A percentile compares a stretch with the other conserved stretches of the same genome.
Evolutionary conservation across 768 basidiomycete species (phyloP).

Genomic region (Cystobasidium tubakii): DNA sequence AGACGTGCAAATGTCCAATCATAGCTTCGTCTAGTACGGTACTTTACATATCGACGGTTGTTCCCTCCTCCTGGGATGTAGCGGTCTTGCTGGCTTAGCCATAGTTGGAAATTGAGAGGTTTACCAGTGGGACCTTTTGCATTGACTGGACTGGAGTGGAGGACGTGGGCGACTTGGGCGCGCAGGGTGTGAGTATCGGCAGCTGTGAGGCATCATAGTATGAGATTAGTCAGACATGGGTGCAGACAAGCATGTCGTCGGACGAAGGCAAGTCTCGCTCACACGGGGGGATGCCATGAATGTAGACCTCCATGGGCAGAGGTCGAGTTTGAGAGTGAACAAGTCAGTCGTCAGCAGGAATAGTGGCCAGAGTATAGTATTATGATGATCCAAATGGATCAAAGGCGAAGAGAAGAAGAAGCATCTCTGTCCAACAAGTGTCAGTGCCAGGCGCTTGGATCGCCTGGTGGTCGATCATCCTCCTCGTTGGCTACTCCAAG

Average conservation of each 20-base stretch:
- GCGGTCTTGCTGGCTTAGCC: not conserved
- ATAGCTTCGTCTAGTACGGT: not conserved
- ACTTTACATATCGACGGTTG: not conserved
- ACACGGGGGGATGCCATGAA: not conserved
- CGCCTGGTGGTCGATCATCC: too few relatives aligned
- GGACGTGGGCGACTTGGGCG: not conserved
- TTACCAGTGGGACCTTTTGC: not conserved
- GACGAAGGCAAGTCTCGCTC: not conserved
- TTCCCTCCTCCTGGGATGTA: not conserved
- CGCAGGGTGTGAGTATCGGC: not conserved
- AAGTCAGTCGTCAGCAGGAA: not conserved
- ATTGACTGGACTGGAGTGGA: not conserved
- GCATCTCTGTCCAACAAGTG: too few relatives aligned
- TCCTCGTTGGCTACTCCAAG: too few relatives aligned
- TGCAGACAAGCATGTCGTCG: not conserved
- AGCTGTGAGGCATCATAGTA: not conserved
- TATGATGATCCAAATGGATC: too few relatives aligned
- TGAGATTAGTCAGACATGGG: not conserved
- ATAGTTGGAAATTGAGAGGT: constrained; percentile 13
- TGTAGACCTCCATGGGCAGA: constrained; percentile 14
- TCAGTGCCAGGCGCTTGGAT: too few relatives aligned
- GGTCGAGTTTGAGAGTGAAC: not conserved
- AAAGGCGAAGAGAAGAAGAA: too few relatives aligned
- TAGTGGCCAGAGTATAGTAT: too few relatives aligned
- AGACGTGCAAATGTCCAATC: not conserved